These are phyloP conservation scores for Paxillus involutus DNA, from an alignment of 768 basidiomycete species.

Conservation along the genomic window DNA sequence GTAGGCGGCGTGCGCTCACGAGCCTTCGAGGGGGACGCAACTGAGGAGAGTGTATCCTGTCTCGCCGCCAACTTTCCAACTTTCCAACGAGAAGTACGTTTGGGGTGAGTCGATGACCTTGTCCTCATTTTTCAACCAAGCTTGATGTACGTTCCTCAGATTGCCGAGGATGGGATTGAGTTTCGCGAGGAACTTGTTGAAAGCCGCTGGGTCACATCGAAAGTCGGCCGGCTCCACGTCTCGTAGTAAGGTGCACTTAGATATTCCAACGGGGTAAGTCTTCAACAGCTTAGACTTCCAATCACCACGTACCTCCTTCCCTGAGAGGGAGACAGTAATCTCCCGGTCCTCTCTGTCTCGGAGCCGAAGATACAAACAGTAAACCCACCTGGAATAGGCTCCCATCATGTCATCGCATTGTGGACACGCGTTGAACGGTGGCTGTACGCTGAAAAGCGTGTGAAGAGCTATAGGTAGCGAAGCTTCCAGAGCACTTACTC, in stretches of 20 bases:
- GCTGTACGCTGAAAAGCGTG: slow-evolving; percentile 40
- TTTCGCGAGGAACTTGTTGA: slow-evolving; percentile 37
- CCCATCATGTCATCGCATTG: slow-evolving; percentile 54
- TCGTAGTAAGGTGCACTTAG: slow-evolving; percentile 44
- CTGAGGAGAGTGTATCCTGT: slow-evolving; percentile 24
- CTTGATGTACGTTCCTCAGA: slow-evolving; percentile 40
- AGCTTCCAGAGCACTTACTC: slow-evolving; percentile 37
- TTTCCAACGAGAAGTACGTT: slow-evolving; percentile 30
- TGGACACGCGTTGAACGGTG: slow-evolving; percentile 43
- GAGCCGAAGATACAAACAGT: slow-evolving; percentile 48
- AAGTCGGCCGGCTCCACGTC: slow-evolving; percentile 47
- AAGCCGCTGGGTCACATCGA: slow-evolving; percentile 37
- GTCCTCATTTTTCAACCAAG: slow-evolving; percentile 21
- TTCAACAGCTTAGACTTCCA: neutral
- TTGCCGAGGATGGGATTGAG: slow-evolving; percentile 49
- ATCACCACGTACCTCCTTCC: slow-evolving; percentile 39
- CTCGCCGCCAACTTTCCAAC: slow-evolving; percentile 23
- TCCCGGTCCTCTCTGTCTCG: slow-evolving; percentile 47
- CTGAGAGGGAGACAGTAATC: slow-evolving; percentile 48
- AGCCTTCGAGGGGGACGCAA: slow-evolving; percentile 8
- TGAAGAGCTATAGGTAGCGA: neutral
- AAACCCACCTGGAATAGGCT: slow-evolving; percentile 48
- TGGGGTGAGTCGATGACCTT: slow-evolving; percentile 22
- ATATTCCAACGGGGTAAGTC: neutral
- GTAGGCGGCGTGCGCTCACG: neutral